Conservation (phyloP, 208 protist genomes). For the Crithidia expoeki region DNA sequence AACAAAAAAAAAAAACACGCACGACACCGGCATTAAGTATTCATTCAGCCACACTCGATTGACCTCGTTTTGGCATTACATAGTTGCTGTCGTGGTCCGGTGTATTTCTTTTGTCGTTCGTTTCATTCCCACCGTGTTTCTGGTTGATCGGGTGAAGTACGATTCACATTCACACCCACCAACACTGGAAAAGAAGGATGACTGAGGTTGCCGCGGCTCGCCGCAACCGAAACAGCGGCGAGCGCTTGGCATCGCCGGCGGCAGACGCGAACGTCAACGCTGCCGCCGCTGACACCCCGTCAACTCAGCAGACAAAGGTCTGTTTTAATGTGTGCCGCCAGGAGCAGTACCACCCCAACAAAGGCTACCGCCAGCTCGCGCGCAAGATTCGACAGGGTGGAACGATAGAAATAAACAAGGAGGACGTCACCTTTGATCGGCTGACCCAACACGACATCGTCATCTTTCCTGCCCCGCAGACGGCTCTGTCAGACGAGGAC, state of each 20-base stretch:
- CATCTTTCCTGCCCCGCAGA: conserved; percentile 81
- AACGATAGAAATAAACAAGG: conserved; percentile 90
- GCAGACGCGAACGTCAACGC: conserved; percentile 13
- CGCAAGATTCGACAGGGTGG: conserved; percentile 79
- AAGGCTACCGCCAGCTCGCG: conserved; percentile 85
- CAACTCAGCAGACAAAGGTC: conserved; percentile 51
- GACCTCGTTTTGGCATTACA: too few relatives aligned
- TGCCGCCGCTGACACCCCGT: conserved; percentile 5
- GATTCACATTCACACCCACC: neutral
- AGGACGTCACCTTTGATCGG: conserved; percentile 84
- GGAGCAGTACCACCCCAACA: conserved; percentile 88
- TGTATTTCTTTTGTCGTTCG: too few relatives aligned
- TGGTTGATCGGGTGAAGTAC: too few relatives aligned
- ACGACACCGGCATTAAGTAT: too few relatives aligned
- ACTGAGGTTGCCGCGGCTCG: conserved; percentile 28
- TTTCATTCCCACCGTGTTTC: too few relatives aligned
- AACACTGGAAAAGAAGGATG: conserved; percentile 7
- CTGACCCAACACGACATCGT: conserved; percentile 75
- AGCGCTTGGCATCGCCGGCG: conserved; percentile 6
- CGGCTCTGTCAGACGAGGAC: conserved; percentile 78
- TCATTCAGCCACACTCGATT: too few relatives aligned
- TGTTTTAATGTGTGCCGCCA: conserved; percentile 92
- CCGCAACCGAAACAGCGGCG: neutral
- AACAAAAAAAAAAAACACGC: too few relatives aligned
- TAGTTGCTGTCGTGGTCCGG: too few relatives aligned